Percentiles rank a stretch among this genome's conserved stretches.
phyloP scores from a whole-genome alignment of 2,329 filamentous ascomycete genomes.

The Penicillium sclerotigenum region DNA sequence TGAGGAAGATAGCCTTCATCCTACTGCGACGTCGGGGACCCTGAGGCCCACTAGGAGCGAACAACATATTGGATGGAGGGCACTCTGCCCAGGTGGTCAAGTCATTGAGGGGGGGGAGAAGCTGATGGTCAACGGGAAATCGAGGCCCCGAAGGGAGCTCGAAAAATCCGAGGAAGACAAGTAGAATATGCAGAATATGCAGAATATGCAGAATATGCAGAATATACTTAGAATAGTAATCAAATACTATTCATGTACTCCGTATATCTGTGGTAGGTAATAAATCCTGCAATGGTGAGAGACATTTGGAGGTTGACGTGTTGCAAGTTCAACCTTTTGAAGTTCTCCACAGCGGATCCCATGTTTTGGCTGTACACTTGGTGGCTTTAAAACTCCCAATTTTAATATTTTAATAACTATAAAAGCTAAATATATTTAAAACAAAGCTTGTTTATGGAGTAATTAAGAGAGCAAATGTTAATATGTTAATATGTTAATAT shows the following conservation, averaged over 20 bases:
- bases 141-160: neutral
- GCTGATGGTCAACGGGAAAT: neutral
- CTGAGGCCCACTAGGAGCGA: conserved; percentile 33
- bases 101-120: conserved; percentile 10
- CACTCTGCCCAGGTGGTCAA: conserved; percentile 15
- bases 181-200: neutral
- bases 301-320: neutral
- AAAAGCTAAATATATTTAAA: neutral
- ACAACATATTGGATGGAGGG: conserved; percentile 27
- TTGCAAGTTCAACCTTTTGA: neutral
- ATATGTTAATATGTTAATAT: neutral
- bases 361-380: neutral
- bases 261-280: neutral
- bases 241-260: neutral
- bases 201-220: too few species aligned
- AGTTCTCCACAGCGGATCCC: neutral
- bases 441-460: too few species aligned
- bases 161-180: neutral
- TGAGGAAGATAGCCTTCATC: conserved; percentile 34
- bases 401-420: neutral
- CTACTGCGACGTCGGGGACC: conserved; percentile 35
- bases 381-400: too few species aligned
- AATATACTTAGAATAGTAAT: neutral
- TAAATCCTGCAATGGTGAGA: neutral
- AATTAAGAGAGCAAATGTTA: too few species aligned